Evolutionary conservation across 306 rosid genomes (phyloP).

Genomic region (Parietaria judaica): DNA sequence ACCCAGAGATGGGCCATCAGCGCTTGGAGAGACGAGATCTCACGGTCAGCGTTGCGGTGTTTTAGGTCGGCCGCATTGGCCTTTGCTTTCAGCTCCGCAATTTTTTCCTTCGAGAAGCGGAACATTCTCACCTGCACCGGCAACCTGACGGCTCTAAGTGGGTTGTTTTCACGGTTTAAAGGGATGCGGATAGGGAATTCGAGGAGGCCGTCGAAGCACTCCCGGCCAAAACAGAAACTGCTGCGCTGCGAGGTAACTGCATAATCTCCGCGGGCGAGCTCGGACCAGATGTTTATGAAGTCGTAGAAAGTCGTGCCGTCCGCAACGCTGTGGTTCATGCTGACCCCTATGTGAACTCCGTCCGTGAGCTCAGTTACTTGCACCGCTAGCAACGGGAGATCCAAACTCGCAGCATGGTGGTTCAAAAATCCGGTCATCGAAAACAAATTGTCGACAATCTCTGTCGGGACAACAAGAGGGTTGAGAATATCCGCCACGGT

Average conservation of each 20-base stretch:
- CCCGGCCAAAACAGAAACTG: conserved; percentile 1
- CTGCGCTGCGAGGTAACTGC: not conserved
- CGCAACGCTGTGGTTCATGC: conserved; percentile 18
- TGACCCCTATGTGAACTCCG: conserved; percentile 28
- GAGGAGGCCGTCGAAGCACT: not conserved
- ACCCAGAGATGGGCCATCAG: conserved; percentile 24
- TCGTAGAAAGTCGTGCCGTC: conserved; percentile 35
- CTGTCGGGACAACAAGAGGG: not conserved
- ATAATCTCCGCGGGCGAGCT: conserved; percentile 14
- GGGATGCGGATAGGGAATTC: conserved; percentile 2
- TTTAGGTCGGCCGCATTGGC: conserved; percentile 13
- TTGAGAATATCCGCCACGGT: conserved; percentile 4
- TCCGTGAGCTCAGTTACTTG: conserved; percentile 45
- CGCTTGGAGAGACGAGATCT: conserved; percentile 34
- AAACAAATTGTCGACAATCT: not conserved
- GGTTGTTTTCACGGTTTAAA: not conserved
- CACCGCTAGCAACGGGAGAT: conserved; percentile 3
- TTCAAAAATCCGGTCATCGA: not conserved
- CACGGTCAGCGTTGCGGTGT: not conserved
- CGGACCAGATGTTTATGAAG: conserved; percentile 35
- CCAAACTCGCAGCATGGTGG: conserved; percentile 2
- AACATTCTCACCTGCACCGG: conserved; percentile 15
- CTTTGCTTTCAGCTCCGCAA: conserved; percentile 24
- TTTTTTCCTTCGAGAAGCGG: conserved; percentile 24
- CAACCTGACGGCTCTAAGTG: not conserved